phyloP scores from a whole-genome alignment of 139 green algal genomes.

The Diplosphaera chodatii region DNA sequence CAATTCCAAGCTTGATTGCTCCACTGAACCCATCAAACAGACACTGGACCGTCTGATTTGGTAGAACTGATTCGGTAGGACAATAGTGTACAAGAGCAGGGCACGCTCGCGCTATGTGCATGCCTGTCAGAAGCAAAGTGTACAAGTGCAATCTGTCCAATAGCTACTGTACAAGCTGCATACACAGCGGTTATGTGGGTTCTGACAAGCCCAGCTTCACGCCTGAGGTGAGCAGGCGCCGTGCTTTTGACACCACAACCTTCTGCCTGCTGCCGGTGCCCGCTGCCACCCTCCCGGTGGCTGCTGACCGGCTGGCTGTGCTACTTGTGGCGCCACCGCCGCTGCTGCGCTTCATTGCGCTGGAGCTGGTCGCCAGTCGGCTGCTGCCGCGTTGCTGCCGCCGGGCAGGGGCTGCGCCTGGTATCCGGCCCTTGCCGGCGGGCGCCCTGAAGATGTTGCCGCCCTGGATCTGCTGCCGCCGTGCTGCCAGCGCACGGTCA shows the following conservation, averaged over 20 bases:
- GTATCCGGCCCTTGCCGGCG: not conserved
- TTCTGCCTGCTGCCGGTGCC: not conserved
- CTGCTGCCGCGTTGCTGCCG: not conserved
- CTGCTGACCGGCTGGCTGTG: not conserved
- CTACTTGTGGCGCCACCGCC: not conserved
- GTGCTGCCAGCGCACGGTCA: conserved; percentile 16
- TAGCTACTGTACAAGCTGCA: not conserved
- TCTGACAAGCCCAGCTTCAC: not conserved
- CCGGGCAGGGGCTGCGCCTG: not conserved
- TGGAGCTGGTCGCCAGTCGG: not conserved
- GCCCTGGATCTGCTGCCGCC: conserved; percentile 11
- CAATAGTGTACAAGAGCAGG: too few relatives aligned
- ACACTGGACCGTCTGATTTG: too few relatives aligned
- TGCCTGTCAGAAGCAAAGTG: too few relatives aligned
- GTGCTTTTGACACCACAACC: not conserved
- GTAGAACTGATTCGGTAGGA: too few relatives aligned
- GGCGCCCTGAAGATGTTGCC: conserved; percentile 20
- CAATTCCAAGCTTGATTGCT: too few relatives aligned
- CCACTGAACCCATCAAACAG: too few relatives aligned
- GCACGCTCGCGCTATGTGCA: too few relatives aligned
- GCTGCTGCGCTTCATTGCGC: not conserved
- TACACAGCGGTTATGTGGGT: not conserved
- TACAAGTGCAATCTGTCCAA: too few relatives aligned
- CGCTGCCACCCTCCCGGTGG: not conserved
- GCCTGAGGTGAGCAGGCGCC: not conserved